Conservation (phyloP, 768 basidiomycete genomes). For the Leccinellum albellum region DNA sequence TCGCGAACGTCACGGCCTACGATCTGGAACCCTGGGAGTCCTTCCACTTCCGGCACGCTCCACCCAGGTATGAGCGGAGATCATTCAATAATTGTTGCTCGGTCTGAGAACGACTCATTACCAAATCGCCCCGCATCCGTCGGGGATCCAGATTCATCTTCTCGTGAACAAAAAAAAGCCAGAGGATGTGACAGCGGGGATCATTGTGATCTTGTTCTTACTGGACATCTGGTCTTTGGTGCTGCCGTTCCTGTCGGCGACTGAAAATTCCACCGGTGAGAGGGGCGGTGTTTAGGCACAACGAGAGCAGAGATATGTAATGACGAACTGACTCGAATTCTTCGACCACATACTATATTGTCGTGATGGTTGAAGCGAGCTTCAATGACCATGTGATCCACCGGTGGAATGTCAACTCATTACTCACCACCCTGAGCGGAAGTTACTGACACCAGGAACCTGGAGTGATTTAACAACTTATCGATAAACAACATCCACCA, state of each 20-base stretch:
- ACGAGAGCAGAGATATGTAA: neutral
- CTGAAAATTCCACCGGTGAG: constrained; percentile 1
- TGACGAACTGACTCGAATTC: neutral
- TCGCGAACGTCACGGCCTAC: neutral
- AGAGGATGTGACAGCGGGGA: neutral
- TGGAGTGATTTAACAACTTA: too few species aligned
- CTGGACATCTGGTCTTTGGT: neutral
- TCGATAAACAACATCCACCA: too few species aligned
- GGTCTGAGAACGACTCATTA: neutral
- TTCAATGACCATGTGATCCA: neutral
- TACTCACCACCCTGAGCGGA: neutral
- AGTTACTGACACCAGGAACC: neutral
- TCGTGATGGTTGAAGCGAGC: neutral
- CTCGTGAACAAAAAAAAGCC: neutral
- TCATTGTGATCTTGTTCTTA: neutral
- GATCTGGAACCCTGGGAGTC: neutral
- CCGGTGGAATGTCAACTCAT: neutral
- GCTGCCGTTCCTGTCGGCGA: constrained; percentile 8
- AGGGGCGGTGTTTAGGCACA: neutral
- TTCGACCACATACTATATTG: neutral
- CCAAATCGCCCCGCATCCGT: neutral
- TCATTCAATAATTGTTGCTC: neutral
- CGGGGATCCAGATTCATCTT: neutral
- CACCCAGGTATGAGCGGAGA: neutral
- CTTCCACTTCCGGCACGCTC: neutral